Base-by-base conservation (phyloP, 805 yeast species). In the Starmerella khaoyaiensis region DNA sequence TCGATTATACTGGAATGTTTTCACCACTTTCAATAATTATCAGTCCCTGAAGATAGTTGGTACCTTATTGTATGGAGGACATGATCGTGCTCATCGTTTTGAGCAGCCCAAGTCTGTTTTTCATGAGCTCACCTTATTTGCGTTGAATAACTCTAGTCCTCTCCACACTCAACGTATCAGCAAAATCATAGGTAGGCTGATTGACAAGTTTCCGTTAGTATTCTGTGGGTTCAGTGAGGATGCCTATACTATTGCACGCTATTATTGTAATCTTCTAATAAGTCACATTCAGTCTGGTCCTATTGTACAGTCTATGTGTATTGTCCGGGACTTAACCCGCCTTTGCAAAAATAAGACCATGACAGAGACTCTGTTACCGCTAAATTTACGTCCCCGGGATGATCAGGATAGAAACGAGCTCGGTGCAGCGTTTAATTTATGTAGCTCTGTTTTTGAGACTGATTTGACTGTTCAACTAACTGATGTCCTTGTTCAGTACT, bases 151-250 rank as follows among this genome's bases (percentile, higher is more conserved):
- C 8, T 60, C 79, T n/a, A 23, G 26, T n/a, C 26, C 26, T n/a
- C 83, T 75, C 50, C 72, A 78, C 53, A 81, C 74, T 47, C 72
- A 72, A 51, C 74, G 90, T 43, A 74, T 77, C 51, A 72, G 82
- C 29, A 87, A 87, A 57, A 58, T 84, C 21, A 83, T 76, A 50
- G 68, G 68, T 34, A 68, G 72, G 28, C 52, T 83, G 39, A 65
- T 73, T 5, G 67, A 65, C 28, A 61, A 61, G 25, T 76, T 76
- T 39, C 79, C 93, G 2, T 70, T 82, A 1, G 68, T 78, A 17
- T 80, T 86, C 50, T 63, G 81, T 9, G 43, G 43, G 2, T 42
- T 39, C 21, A 34, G 40, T 9, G 32, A 21, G 14, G 37, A 31
- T 15, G 20, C 46, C 1, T 15, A n/a, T 18, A 70, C 72, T 9